phyloP scores from a whole-genome alignment of 2,329 filamentous ascomycete species.

The Lachnum nothofagi region DNA sequence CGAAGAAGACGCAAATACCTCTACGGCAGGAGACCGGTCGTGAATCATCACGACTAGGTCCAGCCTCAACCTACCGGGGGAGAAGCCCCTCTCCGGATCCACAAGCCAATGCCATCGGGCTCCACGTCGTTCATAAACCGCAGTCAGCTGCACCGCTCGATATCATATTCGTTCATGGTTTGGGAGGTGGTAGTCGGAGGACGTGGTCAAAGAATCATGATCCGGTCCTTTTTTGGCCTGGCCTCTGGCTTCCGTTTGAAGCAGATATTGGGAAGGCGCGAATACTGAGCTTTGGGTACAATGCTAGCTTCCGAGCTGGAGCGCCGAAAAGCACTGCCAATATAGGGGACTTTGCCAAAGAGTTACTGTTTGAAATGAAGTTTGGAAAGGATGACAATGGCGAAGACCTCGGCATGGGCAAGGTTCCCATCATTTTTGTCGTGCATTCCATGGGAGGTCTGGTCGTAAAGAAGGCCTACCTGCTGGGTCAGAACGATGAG shows the following conservation, averaged over 20 bases:
- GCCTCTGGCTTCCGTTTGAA: slow-evolving; percentile 11
- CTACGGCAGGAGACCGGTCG: background rate
- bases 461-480: slow-evolving; percentile 18
- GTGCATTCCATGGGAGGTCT: slow-evolving; percentile 19
- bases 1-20: background rate
- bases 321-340: slow-evolving; percentile 3
- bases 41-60: background rate
- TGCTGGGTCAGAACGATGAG: slow-evolving; percentile 26
- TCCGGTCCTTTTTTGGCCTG: slow-evolving; percentile 34
- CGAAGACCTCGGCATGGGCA: slow-evolving; percentile 11
- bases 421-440: slow-evolving; percentile 14
- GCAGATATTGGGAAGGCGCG: slow-evolving; percentile 6
- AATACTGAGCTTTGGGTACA: slow-evolving; percentile 18
- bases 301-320: slow-evolving; percentile 8
- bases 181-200: slow-evolving; percentile 35
- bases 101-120: slow-evolving; percentile 16
- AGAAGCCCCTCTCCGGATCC: background rate
- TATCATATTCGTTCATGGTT: slow-evolving; percentile 39
- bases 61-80: background rate
- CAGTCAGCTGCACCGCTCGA: slow-evolving; percentile 15
- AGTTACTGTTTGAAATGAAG: slow-evolving; percentile 27
- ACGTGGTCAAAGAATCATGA: slow-evolving; percentile 35
- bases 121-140: slow-evolving; percentile 18
- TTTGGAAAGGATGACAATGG: slow-evolving; percentile 17
- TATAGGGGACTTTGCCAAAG: slow-evolving; percentile 30